These are phyloP conservation scores for Brassica juncea DNA, from an alignment of 345 rosid genomes.

Conservation along the genomic window DNA sequence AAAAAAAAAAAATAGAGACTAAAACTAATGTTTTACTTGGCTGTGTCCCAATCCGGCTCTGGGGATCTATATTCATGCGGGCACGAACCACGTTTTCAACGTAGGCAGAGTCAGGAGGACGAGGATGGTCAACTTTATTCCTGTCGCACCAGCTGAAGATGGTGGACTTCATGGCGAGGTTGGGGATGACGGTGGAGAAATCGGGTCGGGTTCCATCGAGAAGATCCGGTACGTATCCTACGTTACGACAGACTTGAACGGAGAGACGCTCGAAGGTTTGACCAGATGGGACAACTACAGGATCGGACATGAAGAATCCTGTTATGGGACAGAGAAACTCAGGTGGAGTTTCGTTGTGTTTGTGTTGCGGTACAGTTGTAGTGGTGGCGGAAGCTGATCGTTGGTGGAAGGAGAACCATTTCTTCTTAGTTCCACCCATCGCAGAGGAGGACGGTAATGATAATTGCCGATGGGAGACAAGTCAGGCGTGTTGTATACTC, in stretches of 20 bases:
- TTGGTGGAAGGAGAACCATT: conserved; percentile 67
- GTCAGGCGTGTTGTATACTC: conserved; percentile 26
- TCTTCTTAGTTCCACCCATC: conserved; percentile 65
- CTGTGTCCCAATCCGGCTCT: background rate
- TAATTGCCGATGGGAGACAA: background rate
- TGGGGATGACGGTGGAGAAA: conserved; percentile 67
- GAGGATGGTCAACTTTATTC: conserved; percentile 43
- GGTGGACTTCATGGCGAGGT: conserved; percentile 67
- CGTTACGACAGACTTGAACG: conserved; percentile 65
- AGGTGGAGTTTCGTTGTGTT: conserved; percentile 50
- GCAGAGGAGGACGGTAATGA: background rate
- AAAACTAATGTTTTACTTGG: background rate
- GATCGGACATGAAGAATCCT: conserved; percentile 74
- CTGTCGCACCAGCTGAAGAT: conserved; percentile 67
- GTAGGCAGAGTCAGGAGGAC: conserved; percentile 49
- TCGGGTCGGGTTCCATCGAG: conserved; percentile 62
- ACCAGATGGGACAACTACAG: conserved; percentile 82
- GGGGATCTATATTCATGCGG: conserved; percentile 37
- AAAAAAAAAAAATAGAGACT: too few species aligned
- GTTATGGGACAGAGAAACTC: conserved; percentile 80
- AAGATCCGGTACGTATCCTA: conserved; percentile 53
- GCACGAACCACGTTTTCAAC: conserved; percentile 54
- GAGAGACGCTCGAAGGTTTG: conserved; percentile 79
- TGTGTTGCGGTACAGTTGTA: conserved; percentile 38
- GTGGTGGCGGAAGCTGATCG: conserved; percentile 40